Evolutionary conservation across 2,329 filamentous ascomycete species (phyloP), one percentile per base, ranked within the genome.

Genomic region (Pseudogymnoascus sp.): DNA sequence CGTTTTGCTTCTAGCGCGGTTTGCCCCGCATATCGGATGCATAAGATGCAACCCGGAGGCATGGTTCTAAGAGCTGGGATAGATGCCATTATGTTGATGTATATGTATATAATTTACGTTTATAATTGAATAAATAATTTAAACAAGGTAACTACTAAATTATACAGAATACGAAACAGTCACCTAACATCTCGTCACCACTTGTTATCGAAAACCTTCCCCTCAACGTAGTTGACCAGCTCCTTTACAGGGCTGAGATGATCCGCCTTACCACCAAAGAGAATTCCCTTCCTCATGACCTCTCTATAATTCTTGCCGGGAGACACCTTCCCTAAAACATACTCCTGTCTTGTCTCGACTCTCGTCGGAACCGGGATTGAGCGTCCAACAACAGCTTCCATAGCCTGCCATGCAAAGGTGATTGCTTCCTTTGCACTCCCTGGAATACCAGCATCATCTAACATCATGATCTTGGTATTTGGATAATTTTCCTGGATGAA

Each of bases 351-450:
- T 20, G 80, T 82, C 71, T 84, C 81, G 2, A 83, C 81, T 6
- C 78, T 72, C n/a, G 72, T 73, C 1, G 81, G 81, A 7, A 85
- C 79, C 1, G 78, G 79, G 54, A 84, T 81, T 28, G 76, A 78
- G 14, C 82, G 75, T 6, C 80, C 81, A 0, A 83, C 77, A 14
- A 85, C 68, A 1, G 81, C 80, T 68, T 86, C 82, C 77, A 86
- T 81, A 2, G 78, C 82, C 70, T 84, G 81, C 78, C 81, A 83
- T 3, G 84, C 82, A 67, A 86, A 85, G 1, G 78, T 82, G 59
- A 83, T 65, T 4, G 82, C 81, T 68, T 86, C 83, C 69, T 86
- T 86, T 2, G 83, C 82, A 35, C 78, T 79, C 1, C 73, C 79
- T 0, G 81, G 80, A 57, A 86, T 77, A 4, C 82, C 82, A 2